Base-by-base conservation (phyloP, 306 rosid genomes). In the Cucumis hystrix region DNA sequence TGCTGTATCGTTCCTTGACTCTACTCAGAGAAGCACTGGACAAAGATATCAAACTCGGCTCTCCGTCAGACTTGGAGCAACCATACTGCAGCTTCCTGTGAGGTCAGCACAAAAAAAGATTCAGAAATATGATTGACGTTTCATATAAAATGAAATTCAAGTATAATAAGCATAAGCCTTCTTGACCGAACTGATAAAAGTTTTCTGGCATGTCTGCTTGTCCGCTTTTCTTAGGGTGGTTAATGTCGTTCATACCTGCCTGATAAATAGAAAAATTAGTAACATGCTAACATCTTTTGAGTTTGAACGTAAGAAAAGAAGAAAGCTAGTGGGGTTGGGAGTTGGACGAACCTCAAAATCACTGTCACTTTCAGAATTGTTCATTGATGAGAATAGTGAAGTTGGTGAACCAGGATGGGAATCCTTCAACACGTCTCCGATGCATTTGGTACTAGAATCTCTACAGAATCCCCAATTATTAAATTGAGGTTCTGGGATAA, bases 71-170 rank as follows among this genome's bases (percentile, higher is more conserved):
- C 45, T 80, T 78, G 77, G 79, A 56, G 71, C 80, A 40, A 60
- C 82, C 79, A 77, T 30, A 41, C 66, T 65, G 84, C 82, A 80
- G 82, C 79, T 83, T 86, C 91, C 94, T 89, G 78, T 62, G 73
- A 56, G 74, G 54, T 76, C 21, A 59, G 77, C 12, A 77, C 77
- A 57, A 72, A 30, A 30, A 76, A 81, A 83, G 57, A 47, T 85
- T 62, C 52, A 81, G 33, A 78, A 74, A 40, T 80, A 45, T 49
- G 81, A 66, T 77, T 8, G 58, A 61, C 25, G 59, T 59, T 43
- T 8, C 73, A 60, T 40, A 67, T 56, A 65, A 3, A 69, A 28
- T 21, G 54, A 76, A 14, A 68, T 78, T 76, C 58, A 59, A 9
- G 25, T 82, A 57, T 30, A 61, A 69, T 55, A 79, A 72, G 39